Conservation (phyloP, 2,329 filamentous ascomycete genomes). For the Aspergillus uvarum region DNA sequence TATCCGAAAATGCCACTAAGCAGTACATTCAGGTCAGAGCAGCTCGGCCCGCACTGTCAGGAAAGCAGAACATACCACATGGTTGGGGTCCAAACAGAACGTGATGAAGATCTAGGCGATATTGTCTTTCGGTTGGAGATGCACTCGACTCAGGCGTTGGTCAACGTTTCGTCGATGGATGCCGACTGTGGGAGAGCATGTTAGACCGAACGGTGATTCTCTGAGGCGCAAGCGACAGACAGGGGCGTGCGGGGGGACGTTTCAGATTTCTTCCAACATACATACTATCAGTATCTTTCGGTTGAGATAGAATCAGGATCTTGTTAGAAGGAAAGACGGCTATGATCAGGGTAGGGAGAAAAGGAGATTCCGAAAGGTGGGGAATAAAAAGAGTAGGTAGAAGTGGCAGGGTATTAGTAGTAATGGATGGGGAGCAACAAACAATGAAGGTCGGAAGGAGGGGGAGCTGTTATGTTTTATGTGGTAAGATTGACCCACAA, state of each 20-base stretch:
- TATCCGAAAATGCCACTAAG: constrained; percentile 68
- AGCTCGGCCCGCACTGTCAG: background rate
- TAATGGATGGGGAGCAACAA: constrained; percentile 18
- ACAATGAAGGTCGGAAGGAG: constrained; percentile 19
- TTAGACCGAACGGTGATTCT: background rate
- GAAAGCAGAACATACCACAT: constrained; percentile 36
- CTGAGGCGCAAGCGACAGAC: background rate
- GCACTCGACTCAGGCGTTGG: background rate
- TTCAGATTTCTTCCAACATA: background rate
- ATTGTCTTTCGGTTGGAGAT: too few relatives aligned
- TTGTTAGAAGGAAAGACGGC: background rate
- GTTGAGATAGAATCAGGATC: background rate
- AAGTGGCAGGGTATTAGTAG: background rate
- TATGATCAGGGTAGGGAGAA: background rate
- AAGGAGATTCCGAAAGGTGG: constrained; percentile 14
- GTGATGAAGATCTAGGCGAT: background rate
- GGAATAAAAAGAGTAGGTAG: background rate
- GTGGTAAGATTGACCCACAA: constrained; percentile 29
- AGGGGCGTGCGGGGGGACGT: background rate
- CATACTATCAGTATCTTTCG: background rate
- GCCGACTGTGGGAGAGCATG: background rate
- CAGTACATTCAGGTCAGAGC: constrained; percentile 15
- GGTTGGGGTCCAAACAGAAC: constrained; percentile 17
- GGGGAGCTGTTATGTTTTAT: constrained; percentile 30
- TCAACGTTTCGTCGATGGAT: background rate